Evolutionary conservation across 495 filamentous ascomycete genomes (phyloP), one percentile per base, ranked within the genome.

Genomic region (Rostrohypoxylon terebratum): DNA sequence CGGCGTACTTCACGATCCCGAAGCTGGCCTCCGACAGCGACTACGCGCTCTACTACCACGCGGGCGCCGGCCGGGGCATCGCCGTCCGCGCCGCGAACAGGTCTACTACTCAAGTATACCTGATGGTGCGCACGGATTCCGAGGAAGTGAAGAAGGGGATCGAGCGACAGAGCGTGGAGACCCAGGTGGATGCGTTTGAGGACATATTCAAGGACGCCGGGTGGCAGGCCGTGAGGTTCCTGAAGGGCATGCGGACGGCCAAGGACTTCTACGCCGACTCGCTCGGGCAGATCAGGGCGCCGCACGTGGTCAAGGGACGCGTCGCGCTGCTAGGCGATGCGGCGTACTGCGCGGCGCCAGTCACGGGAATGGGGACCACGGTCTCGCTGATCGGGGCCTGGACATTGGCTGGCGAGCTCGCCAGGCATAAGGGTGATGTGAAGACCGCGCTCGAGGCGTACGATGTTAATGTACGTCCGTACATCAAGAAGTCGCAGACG

Each of bases 241-340:
- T 78, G 3, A 31, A 66, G 16, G 71, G 47, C 0, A 45, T 78
- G 60, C 59, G 78, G 28, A 55, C 47, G 4, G 42, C 42, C 6
- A 71, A 57, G 2, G 76, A 78, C 53, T 78, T 76, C 66, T 78
- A 78, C 63, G 68, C 75, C 14, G 75, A 68, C 45, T 84, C 83
- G 45, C 66, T 82, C n/a, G 78, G 80, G 1, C 85, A 87, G 72
- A 79, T 88, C 36, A 78, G 78, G 54, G 25, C 83, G 68, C 66
- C 65, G 3, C 34, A 13, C 14, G 82, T 78, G 75, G 82, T 75
- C 10, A 44, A 65, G 1, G 82, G 83, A 1, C 82, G 84, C 9
- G 73, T 87, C 13, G 81, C 78, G 0, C 72, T 88, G 1, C 23
- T 89, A 1, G 87, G 87, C 3, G 87, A 89, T 69, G 81, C 87